Evolutionary conservation across 2,329 filamentous ascomycete species (phyloP).

Genomic region (Penicillium sp.): DNA sequence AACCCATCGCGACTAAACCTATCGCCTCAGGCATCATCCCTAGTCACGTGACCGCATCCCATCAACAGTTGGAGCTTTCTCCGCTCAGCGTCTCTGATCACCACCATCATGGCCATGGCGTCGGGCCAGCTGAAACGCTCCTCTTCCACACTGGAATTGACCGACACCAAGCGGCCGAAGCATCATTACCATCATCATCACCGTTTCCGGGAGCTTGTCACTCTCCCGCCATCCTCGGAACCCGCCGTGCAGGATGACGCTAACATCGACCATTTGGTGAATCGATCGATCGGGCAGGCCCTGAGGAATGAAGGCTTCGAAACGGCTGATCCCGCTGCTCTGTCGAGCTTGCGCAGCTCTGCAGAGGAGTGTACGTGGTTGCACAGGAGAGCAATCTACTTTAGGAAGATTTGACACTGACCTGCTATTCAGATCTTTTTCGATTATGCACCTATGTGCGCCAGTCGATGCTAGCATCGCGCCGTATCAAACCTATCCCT

Average conservation of each 20-base stretch:
- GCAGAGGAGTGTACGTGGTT: constrained; percentile 55
- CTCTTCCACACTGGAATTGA: constrained; percentile 23
- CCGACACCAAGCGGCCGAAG: constrained; percentile 33
- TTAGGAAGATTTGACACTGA: constrained; percentile 12
- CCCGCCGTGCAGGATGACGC: constrained; percentile 47
- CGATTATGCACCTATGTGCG: constrained; percentile 51
- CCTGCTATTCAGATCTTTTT: constrained; percentile 47
- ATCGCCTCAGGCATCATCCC: constrained; percentile 13
- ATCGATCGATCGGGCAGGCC: constrained; percentile 51
- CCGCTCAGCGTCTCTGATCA: constrained; percentile 9
- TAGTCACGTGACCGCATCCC: constrained; percentile 22
- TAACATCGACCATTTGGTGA: constrained; percentile 52
- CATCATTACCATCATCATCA: constrained; percentile 42
- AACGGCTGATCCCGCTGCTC: constrained; percentile 49
- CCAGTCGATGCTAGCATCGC: constrained; percentile 54
- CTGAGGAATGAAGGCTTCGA: constrained; percentile 53
- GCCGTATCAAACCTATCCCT: constrained; percentile 53
- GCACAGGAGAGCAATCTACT: background rate
- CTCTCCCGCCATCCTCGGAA: constrained; percentile 26
- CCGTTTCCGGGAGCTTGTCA: constrained; percentile 34
- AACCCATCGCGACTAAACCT: background rate
- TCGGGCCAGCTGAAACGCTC: constrained; percentile 32
- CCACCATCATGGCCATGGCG: constrained; percentile 27
- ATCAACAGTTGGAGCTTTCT: constrained; percentile 11
- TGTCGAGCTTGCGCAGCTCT: constrained; percentile 52